phyloP scores from a whole-genome alignment of 2,329 filamentous ascomycete genomes.

The Nemania sp. region DNA sequence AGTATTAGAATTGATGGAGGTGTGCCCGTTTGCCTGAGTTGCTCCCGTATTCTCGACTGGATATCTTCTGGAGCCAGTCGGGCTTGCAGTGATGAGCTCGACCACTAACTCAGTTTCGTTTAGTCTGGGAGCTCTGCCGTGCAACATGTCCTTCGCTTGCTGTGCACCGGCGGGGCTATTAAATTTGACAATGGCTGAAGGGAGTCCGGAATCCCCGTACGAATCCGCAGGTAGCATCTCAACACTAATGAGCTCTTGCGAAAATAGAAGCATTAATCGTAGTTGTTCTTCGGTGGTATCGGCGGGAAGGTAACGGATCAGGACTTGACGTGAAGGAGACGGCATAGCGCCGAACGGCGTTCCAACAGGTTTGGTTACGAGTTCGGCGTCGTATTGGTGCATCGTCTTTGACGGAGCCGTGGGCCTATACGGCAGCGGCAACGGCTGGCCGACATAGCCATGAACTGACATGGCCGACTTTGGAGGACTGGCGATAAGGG shows the following conservation, averaged over 20 bases:
- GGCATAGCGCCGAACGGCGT: slow-evolving; percentile 55
- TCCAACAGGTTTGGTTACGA: slow-evolving; percentile 54
- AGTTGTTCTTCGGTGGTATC: slow-evolving; percentile 67
- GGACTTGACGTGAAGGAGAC: slow-evolving; percentile 56
- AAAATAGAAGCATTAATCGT: slow-evolving; percentile 69
- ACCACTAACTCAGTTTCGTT: slow-evolving; percentile 69
- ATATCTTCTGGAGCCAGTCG: slow-evolving; percentile 60
- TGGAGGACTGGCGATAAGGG: slow-evolving; percentile 32
- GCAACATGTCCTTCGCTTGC: slow-evolving; percentile 68
- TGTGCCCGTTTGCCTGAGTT: slow-evolving; percentile 57
- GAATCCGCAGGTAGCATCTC: slow-evolving; percentile 64
- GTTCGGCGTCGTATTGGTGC: slow-evolving; percentile 58
- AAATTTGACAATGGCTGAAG: slow-evolving; percentile 66
- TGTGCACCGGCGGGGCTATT: slow-evolving; percentile 64
- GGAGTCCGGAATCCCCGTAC: slow-evolving; percentile 63
- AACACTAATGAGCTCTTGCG: slow-evolving; percentile 64
- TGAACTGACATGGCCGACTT: slow-evolving; percentile 60
- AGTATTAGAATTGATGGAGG: slow-evolving; percentile 59
- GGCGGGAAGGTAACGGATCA: slow-evolving; percentile 66
- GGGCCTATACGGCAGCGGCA: slow-evolving; percentile 56
- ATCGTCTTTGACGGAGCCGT: slow-evolving; percentile 47
- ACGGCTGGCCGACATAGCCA: slow-evolving; percentile 56
- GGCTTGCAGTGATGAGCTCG: slow-evolving; percentile 65
- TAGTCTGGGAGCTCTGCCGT: slow-evolving; percentile 65
- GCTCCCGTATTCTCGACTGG: slow-evolving; percentile 60